Conservation (phyloP, 306 rosid genomes). For the Trifolium pratense region DNA sequence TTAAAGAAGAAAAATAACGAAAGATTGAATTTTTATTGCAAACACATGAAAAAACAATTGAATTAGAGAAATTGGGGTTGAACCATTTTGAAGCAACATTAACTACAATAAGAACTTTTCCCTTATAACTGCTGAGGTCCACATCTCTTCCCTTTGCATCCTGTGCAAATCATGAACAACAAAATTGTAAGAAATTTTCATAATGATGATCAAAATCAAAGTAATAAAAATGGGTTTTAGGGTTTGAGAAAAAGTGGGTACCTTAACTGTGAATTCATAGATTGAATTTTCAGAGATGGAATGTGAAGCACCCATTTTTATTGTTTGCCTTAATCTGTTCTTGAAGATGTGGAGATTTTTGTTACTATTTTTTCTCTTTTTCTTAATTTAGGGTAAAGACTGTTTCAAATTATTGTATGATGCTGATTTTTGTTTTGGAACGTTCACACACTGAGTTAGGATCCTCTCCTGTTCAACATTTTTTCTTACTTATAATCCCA, state of each 20-base stretch:
- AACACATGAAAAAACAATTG: not conserved
- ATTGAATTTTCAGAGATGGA: constrained; percentile 63
- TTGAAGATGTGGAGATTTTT: not conserved
- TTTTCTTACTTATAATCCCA: not conserved
- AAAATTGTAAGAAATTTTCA: constrained; percentile 1
- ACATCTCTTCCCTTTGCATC: constrained; percentile 76
- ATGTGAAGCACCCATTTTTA: constrained; percentile 68
- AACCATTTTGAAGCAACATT: constrained; percentile 96
- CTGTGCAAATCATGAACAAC: constrained; percentile 44
- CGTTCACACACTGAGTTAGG: not conserved
- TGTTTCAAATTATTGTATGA: not conserved
- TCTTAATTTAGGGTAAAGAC: not conserved
- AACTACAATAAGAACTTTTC: constrained; percentile 80
- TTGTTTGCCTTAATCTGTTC: not conserved
- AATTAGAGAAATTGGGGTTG: constrained; percentile 4
- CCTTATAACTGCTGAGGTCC: constrained; percentile 67
- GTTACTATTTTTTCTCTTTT: not conserved
- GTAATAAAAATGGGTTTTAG: not conserved
- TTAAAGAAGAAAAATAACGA: not conserved
- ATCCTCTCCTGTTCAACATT: not conserved
- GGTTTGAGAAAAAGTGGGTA: constrained; percentile 14
- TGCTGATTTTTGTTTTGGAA: not conserved
- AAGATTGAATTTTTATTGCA: constrained; percentile 6
- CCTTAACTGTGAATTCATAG: constrained; percentile 84
- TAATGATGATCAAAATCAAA: constrained; percentile 13